Conservation (phyloP, 2,329 filamentous ascomycete species). For the Gyromitra esculenta region DNA sequence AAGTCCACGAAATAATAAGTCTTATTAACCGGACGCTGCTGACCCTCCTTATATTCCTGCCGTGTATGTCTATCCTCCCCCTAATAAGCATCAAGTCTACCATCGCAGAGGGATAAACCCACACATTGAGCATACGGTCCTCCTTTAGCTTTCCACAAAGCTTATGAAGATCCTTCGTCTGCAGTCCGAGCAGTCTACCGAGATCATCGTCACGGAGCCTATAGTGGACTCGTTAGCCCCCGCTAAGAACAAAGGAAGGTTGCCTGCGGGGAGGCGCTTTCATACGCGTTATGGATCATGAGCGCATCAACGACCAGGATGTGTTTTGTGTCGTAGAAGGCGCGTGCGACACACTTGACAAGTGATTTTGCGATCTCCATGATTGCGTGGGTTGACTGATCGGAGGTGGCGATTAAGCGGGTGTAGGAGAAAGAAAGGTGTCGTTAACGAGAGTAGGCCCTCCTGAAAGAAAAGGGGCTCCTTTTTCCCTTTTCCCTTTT, state of each 20-base stretch:
- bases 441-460: background rate
- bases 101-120: slow-evolving; percentile 60
- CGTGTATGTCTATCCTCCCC: slow-evolving; percentile 69
- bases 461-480: background rate
- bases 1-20: slow-evolving; percentile 99
- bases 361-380: slow-evolving; percentile 79
- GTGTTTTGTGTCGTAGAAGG: slow-evolving; percentile 86
- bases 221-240: slow-evolving; percentile 53
- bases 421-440: background rate
- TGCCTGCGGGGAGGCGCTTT: slow-evolving; percentile 37
- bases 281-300: slow-evolving; percentile 75
- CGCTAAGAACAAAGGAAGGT: slow-evolving; percentile 18
- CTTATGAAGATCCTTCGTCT: slow-evolving; percentile 90
- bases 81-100: slow-evolving; percentile 5
- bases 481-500: no score
- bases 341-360: slow-evolving; percentile 83
- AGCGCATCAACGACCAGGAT: slow-evolving; percentile 84
- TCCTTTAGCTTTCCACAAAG: slow-evolving; percentile 85
- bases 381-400: slow-evolving; percentile 34
- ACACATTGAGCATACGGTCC: slow-evolving; percentile 85
- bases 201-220: slow-evolving; percentile 85
- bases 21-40: slow-evolving; percentile 80
- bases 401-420: background rate
- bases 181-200: slow-evolving; percentile 84
- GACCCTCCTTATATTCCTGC: slow-evolving; percentile 80